Evolutionary conservation across 1,284 basidiomycete genomes (phyloP).

Genomic region (Butyriboletus appendiculatus): DNA sequence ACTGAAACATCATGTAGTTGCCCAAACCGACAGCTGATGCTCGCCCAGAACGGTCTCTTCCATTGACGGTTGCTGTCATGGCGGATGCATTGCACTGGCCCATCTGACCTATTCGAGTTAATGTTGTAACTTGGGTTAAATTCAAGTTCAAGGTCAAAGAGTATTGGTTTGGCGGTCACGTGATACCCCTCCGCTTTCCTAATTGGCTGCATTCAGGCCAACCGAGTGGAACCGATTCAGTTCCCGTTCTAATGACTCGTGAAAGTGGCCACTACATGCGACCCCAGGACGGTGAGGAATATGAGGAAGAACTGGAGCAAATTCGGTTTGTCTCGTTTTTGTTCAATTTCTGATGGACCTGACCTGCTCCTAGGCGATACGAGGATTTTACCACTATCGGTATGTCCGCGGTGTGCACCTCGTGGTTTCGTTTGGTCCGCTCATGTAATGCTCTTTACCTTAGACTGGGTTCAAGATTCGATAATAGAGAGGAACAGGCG

Average conservation of each 20-base stretch:
- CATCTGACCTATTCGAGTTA: not conserved
- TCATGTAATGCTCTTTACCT: conserved; percentile 9
- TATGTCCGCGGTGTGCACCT: conserved; percentile 35
- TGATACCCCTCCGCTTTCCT: conserved; percentile 4
- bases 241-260: conserved; percentile 21
- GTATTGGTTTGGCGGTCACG: conserved; percentile 6
- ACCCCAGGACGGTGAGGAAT: conserved; percentile 26
- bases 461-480: conserved; percentile 95
- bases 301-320: conserved; percentile 35
- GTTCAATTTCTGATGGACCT: conserved; percentile 13
- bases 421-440: conserved; percentile 5
- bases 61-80: not conserved
- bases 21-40: not conserved
- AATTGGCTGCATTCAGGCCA: too few relatives aligned
- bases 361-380: conserved; percentile 56
- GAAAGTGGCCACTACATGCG: conserved; percentile 26
- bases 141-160: not conserved
- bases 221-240: not conserved
- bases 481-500: conserved; percentile 82
- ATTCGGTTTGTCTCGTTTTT: conserved; percentile 26
- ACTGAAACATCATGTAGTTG: not conserved
- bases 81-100: not conserved
- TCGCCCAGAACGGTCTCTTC: not conserved
- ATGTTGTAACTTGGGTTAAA: not conserved
- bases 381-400: conserved; percentile 86